Conservation (phyloP, 2,329 filamentous ascomycete species). For the Thelonectria blattea region DNA sequence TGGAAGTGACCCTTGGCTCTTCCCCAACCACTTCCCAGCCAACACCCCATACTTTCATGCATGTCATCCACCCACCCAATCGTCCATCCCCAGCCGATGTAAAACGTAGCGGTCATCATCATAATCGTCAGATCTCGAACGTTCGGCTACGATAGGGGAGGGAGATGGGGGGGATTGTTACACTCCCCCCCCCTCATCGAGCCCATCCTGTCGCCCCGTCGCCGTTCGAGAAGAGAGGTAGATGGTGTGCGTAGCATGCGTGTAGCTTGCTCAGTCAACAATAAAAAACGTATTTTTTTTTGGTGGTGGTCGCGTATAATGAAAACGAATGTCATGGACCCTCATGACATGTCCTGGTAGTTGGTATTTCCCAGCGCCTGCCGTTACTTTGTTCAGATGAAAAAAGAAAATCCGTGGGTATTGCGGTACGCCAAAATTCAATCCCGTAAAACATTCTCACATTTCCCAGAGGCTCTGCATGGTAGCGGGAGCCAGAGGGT, state of each 20-base stretch:
- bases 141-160: neutral
- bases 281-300: conserved; percentile 39
- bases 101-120: conserved; percentile 35
- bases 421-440: conserved; percentile 39
- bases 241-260: conserved; percentile 29
- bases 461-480: conserved; percentile 46
- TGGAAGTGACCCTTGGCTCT: conserved; percentile 6
- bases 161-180: neutral
- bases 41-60: conserved; percentile 22
- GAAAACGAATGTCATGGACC: conserved; percentile 30
- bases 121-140: conserved; percentile 27
- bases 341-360: conserved; percentile 25
- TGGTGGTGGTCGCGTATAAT: conserved; percentile 33
- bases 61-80: conserved; percentile 20
- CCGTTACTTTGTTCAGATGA: conserved; percentile 33
- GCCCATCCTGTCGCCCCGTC: neutral
- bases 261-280: conserved; percentile 24
- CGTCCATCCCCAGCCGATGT: conserved; percentile 26
- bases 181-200: neutral
- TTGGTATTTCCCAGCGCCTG: conserved; percentile 38
- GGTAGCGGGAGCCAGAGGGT: conserved; percentile 41
- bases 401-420: conserved; percentile 40
- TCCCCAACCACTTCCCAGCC: conserved; percentile 14
- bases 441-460: conserved; percentile 36
- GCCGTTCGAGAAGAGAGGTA: conserved; percentile 16